Percentiles rank a stretch among this genome's conserved stretches.
Conservation (phyloP, 78 protist genomes). For the Protostelium mycophagum region DNA sequence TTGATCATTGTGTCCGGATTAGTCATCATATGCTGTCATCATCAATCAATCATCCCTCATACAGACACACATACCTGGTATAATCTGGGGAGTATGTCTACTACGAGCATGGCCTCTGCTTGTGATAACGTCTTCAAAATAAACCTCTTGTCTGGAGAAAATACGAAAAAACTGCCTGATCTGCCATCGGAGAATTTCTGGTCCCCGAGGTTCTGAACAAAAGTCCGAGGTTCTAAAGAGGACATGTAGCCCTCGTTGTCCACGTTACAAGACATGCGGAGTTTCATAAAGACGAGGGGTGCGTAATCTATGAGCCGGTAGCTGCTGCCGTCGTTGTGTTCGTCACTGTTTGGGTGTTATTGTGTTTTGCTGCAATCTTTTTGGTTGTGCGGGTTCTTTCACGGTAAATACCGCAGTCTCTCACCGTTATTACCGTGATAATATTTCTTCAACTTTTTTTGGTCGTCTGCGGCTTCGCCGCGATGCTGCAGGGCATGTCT, state of each 20-base stretch:
- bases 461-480: no score
- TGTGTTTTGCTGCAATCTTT: no score
- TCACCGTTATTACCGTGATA: no score
- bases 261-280: background rate
- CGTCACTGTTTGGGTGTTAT: background rate
- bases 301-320: background rate
- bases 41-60: no score
- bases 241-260: background rate
- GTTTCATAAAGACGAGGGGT: background rate
- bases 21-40: background rate
- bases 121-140: conserved; percentile 40
- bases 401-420: no score
- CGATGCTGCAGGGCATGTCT: no score
- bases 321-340: background rate
- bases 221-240: background rate
- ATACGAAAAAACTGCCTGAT: conserved; percentile 53
- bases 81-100: conserved; percentile 27
- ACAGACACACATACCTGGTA: no score
- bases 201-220: conserved; percentile 33
- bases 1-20: background rate
- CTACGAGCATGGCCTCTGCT: conserved; percentile 17
- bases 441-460: no score
- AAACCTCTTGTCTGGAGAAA: conserved; percentile 42
- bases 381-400: no score
- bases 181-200: conserved; percentile 63